Percentiles rank a stretch among this genome's conserved stretches.
Evolutionary conservation across 306 rosid species (phyloP).

Genomic region (Begonia masoniana): DNA sequence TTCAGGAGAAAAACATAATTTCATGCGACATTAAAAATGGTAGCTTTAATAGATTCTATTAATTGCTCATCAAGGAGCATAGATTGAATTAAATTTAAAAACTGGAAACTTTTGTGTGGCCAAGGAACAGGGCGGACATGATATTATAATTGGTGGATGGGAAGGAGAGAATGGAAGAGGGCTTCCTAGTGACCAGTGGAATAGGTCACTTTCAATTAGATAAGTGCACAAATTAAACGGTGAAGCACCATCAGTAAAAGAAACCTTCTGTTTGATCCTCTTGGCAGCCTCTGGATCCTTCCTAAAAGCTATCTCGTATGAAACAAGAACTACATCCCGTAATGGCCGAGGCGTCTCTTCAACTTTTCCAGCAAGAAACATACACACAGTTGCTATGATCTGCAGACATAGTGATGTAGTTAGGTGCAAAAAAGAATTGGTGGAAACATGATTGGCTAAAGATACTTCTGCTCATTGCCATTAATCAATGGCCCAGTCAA

Average conservation of each 20-base stretch:
- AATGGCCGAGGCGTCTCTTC: conserved; percentile 35
- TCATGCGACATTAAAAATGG: no score
- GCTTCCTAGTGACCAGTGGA: neutral
- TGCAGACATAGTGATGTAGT: conserved; percentile 19
- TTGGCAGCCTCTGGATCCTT: conserved; percentile 28
- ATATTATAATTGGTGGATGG: no score
- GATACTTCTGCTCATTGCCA: neutral
- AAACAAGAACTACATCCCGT: conserved; percentile 28
- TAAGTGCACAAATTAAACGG: conserved; percentile 3
- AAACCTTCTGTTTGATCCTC: conserved; percentile 31
- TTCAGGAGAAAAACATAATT: no score
- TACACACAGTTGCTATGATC: conserved; percentile 31
- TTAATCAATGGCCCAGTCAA: neutral
- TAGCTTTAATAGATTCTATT: no score
- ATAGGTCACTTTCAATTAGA: neutral
- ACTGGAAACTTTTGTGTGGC: no score
- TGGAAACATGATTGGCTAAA: neutral
- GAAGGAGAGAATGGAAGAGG: no score
- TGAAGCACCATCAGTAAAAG: conserved; percentile 10
- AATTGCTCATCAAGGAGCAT: no score
- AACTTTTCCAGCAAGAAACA: conserved; percentile 36
- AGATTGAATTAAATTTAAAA: no score
- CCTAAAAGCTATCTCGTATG: conserved; percentile 26
- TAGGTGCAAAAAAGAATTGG: neutral
- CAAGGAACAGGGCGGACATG: no score